Evolutionary conservation across 495 filamentous ascomycete genomes (phyloP), one percentile per base, ranked within the genome.

Genomic region (Talaromyces borbonicus): DNA sequence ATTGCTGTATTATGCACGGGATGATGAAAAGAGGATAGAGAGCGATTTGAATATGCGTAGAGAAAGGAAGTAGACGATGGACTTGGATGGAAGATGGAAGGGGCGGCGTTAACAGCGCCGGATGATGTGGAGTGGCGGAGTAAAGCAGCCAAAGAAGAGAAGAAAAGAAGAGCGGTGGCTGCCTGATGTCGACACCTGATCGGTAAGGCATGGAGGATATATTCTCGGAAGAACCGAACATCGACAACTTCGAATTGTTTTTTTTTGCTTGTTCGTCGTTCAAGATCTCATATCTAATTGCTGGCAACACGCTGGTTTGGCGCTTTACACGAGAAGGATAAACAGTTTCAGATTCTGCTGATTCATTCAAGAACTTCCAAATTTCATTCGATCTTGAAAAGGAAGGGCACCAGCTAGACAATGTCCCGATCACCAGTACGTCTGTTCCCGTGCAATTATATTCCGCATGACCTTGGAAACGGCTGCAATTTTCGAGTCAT

Each of bases 391-490:
- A n/a, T n/a, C n/a, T n/a, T n/a, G n/a, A n/a, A n/a, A n/a, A n/a
- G n/a, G n/a, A n/a, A n/a, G n/a, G n/a, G n/a, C n/a, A n/a, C 23
- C 20, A 24, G 38, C 24, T 11, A n/a, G 43, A 57, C 35, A 46
- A 65, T 63, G 61, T 52, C 60, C 29, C 59, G 56, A 48, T 33
- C 59, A 43, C 51, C 55, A 15, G 64, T 65, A 57, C 30, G 51
- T 50, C 24, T 20, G 7, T 9, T 8, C 40, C 12, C 1, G 5
- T 15, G 15, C 25, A 15, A 12, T 9, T 33, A 15, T 18, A 24
- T 14, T n/a, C 35, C 23, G 45, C 8, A 43, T 25, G 40, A 35
- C 31, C 31, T 30, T 37, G 5, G 49, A 43, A 49, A 35, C 29
- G 25, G 24, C 5, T n/a, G n/a, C n/a, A n/a, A n/a, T n/a, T n/a